phyloP scores from a whole-genome alignment of 1,139 yeast species.

The Geotrichum bryndzae region DNA sequence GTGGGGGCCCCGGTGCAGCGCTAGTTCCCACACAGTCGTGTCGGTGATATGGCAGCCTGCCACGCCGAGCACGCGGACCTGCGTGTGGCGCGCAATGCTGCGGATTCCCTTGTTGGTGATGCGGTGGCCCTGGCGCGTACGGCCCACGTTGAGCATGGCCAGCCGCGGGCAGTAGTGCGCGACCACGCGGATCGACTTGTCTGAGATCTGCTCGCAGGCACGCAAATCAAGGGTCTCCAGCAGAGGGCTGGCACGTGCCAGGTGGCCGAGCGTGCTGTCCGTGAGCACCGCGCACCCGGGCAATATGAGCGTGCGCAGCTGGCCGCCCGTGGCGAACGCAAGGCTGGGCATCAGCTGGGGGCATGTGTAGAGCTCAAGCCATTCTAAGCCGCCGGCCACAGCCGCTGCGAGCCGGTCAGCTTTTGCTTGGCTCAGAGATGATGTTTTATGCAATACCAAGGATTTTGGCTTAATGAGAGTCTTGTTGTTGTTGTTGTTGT shows the following conservation, averaged over 20 bases:
- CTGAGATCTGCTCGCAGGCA: conserved; percentile 77
- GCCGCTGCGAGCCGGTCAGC: conserved; percentile 37
- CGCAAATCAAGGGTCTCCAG: conserved; percentile 67
- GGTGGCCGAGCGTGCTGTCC: conserved; percentile 50
- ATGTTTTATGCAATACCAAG: conserved; percentile 48
- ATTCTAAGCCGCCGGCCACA: conserved; percentile 47
- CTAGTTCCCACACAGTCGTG: conserved; percentile 73
- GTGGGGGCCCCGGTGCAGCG: conserved; percentile 48
- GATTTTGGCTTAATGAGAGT: conserved; percentile 30
- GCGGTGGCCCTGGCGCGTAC: conserved; percentile 61
- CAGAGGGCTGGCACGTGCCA: conserved; percentile 53
- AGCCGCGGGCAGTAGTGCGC: conserved; percentile 56
- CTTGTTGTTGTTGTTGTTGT: conserved; percentile 25
- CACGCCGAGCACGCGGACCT: conserved; percentile 67
- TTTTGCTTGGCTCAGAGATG: conserved; percentile 41
- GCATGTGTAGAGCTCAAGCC: conserved; percentile 81
- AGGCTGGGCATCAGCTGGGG: conserved; percentile 59
- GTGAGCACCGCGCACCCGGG: conserved; percentile 66
- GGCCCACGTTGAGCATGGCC: conserved; percentile 63
- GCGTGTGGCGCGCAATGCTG: conserved; percentile 49
- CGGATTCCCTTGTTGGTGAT: conserved; percentile 68
- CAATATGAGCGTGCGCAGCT: conserved; percentile 53
- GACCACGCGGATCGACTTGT: conserved; percentile 62
- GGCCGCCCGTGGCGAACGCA: conserved; percentile 39
- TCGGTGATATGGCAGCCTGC: conserved; percentile 86